Conservation (phyloP, 1,139 yeast genomes). For the Blastobotrys raffinosifermentans region DNA sequence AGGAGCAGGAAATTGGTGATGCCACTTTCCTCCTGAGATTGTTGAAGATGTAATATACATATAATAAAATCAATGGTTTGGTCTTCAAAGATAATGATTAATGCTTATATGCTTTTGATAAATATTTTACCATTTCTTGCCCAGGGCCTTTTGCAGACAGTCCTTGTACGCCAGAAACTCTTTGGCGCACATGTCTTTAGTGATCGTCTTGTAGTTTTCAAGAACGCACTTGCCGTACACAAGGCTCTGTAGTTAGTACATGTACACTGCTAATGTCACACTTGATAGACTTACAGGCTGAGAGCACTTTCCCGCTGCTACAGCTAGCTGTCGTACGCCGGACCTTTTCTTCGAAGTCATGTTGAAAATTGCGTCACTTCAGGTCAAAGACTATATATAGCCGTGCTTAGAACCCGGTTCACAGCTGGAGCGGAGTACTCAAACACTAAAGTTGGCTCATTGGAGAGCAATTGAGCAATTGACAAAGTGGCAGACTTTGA, state of each 20-base stretch:
- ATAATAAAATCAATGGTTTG: background rate
- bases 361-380: no score
- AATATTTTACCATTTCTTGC: constrained; percentile 10
- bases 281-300: constrained; percentile 11
- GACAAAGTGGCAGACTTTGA: no score
- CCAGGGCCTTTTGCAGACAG: constrained; percentile 45
- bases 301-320: constrained; percentile 16
- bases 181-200: constrained; percentile 48
- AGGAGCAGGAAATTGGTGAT: constrained; percentile 85
- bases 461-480: no score
- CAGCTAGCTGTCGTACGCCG: no score
- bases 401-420: no score
- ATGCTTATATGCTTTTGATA: no score
- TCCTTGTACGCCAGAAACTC: constrained; percentile 53
- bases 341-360: no score
- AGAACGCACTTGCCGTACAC: constrained; percentile 60
- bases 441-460: no score
- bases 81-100: background rate
- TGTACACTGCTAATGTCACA: background rate
- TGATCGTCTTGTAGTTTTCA: constrained; percentile 47
- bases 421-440: no score
- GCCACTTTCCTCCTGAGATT: constrained; percentile 76
- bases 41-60: constrained; percentile 45
- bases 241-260: constrained; percentile 13
- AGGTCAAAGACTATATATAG: no score